Percentiles rank a stretch among this genome's conserved stretches.
phyloP scores from a whole-genome alignment of 371 early-diverging fungal genomes.

The Rhizopus arrhizus region DNA sequence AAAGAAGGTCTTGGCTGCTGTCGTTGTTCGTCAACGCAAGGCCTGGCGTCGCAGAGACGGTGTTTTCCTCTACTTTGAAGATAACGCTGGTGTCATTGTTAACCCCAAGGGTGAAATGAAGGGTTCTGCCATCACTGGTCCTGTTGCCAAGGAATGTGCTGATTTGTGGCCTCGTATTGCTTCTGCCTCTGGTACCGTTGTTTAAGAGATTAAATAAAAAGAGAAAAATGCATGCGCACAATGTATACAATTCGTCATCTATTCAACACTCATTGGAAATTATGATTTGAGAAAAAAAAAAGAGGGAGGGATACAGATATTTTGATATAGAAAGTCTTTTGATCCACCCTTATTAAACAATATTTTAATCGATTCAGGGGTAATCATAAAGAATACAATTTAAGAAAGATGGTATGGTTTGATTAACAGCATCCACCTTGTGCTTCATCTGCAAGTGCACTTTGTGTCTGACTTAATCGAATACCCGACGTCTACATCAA shows the following conservation, averaged over 20 bases:
- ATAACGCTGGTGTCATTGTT: slow-evolving; percentile 66
- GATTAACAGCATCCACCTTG: slow-evolving; percentile 37
- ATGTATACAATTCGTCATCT: no score
- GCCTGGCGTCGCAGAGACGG: slow-evolving; percentile 99
- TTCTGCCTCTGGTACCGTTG: slow-evolving; percentile 93
- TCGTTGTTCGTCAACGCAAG: slow-evolving; percentile 99
- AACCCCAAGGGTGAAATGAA: slow-evolving; percentile 99
- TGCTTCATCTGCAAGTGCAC: slow-evolving; percentile 52
- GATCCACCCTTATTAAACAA: no score
- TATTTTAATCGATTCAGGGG: no score
- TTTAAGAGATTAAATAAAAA: slow-evolving; percentile 27
- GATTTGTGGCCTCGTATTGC: slow-evolving; percentile 99
- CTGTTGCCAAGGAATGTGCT: slow-evolving; percentile 99
- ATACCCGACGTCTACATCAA: slow-evolving; percentile 56
- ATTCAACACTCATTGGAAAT: no score
- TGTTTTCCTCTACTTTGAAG: slow-evolving; percentile 98
- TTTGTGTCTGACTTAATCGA: slow-evolving; percentile 48
- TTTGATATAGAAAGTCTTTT: no score
- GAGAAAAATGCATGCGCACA: background rate
- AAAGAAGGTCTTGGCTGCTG: slow-evolving; percentile 99
- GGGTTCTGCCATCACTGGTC: slow-evolving; percentile 99
- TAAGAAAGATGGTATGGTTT: no score
- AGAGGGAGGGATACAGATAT: no score
- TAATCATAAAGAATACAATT: no score
- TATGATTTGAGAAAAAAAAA: no score